Evolutionary conservation across 495 filamentous ascomycete species (phyloP), one percentile per base, ranked within the genome.

Genomic region (Aspergillus homomorphus): DNA sequence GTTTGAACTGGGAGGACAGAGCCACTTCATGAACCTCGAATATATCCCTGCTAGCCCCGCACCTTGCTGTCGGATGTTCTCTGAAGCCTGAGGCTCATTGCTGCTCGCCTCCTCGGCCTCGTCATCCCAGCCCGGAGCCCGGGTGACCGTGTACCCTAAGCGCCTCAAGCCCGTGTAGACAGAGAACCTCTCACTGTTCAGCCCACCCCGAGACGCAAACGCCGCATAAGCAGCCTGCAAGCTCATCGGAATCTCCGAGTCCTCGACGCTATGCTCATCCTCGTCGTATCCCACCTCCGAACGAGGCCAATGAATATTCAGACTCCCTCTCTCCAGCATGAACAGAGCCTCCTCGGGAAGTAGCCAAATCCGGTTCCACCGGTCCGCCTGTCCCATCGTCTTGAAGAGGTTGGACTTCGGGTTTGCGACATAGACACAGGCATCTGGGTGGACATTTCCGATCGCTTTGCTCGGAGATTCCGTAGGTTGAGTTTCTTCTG

Each of bases 301-400:
- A 12, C 44, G 64, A 28, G 89, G 89, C 89, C 89, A 98, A 76
- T 90, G 83, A 22, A 96, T 76, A 73, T 97, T 90, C 62, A 98
- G 57, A 59, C 80, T 89, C 0, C 93, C 94, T 61, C 93, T 73
- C 73, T 98, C 94, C 18, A 98, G 77, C 45, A 96, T 65, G 69
- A 90, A 98, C 50, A 98, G 73, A 7, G 90, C 88, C 67, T 98
- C 94, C 69, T 98, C 95, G 0, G 92, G 92, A n/a, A 95, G 69
- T 23, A 98, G 67, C 90, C 90, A 95, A 20, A 91, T 64, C 49
- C 79, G 80, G 23, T 84, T 79, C 61, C 73, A 77, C 0, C 79
- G 81, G 45, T 85, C 79, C 7, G 75, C 77, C 50, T 73, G 76
- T 1, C 87, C 87, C 53, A 88, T 80, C 9, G 78, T 81, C 58